phyloP scores from a whole-genome alignment of 2,329 filamentous ascomycete species.

The Parasarocladium wereldwijsianum region DNA sequence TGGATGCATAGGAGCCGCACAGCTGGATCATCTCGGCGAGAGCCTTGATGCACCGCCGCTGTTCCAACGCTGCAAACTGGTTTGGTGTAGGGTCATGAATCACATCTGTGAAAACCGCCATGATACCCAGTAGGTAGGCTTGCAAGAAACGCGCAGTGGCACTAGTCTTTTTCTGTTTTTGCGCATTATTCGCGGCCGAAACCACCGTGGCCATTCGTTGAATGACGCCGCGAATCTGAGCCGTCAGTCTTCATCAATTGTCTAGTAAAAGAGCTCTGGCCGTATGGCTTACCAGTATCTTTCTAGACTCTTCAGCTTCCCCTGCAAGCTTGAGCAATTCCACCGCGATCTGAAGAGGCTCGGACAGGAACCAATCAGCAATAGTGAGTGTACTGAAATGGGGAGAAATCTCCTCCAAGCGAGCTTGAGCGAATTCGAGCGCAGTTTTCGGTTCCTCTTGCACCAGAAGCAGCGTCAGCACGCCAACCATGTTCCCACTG shows the following conservation, averaged over 20 bases:
- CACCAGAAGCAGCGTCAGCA: conserved; percentile 42
- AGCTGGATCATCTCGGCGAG: conserved; percentile 79
- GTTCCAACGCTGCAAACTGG: conserved; percentile 47
- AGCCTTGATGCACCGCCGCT: conserved; percentile 62
- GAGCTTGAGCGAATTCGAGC: conserved; percentile 47
- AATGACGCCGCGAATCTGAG: conserved; percentile 32
- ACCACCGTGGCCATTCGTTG: conserved; percentile 28
- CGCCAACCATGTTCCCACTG: conserved; percentile 38
- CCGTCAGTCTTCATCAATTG: conserved; percentile 12
- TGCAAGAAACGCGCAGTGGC: conserved; percentile 64
- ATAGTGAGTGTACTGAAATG: conserved; percentile 55
- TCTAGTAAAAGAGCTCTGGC: neutral
- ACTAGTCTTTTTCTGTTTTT: conserved; percentile 35
- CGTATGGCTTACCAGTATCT: conserved; percentile 31
- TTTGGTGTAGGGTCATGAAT: conserved; percentile 52
- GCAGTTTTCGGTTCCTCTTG: conserved; percentile 27
- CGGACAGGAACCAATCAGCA: conserved; percentile 53
- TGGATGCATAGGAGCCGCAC: conserved; percentile 56
- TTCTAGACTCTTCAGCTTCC: conserved; percentile 45
- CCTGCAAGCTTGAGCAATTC: conserved; percentile 71
- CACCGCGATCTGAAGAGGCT: conserved; percentile 61
- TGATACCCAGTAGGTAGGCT: conserved; percentile 71
- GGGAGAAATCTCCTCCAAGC: conserved; percentile 53
- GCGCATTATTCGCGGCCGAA: conserved; percentile 22
- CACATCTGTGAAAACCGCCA: conserved; percentile 64